Base-by-base conservation (phyloP, 306 rosid genomes). In the Ceratonia siliqua region DNA sequence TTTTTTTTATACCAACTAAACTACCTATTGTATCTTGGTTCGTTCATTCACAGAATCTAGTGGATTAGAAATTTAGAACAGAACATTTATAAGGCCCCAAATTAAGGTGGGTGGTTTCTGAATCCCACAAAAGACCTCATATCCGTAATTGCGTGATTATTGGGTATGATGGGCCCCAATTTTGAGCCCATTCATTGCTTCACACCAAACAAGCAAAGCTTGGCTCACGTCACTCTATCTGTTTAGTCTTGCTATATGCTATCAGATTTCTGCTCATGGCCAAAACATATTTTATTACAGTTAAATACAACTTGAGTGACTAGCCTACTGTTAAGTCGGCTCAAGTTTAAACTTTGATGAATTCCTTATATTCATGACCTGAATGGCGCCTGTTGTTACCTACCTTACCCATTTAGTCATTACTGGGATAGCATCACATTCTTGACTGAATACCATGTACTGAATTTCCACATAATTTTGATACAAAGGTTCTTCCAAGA, bases 311-410 rank as follows among this genome's bases (percentile, higher is more conserved):
- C 33, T 72, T 33, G 27, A 61, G 50, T 35, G 41, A n/a, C 15
- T 61, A 21, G 12, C 6, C 28, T 5, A 39, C 5, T 72, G n/a
- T 70, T 49, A 9, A 62, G 58, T 43, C 54, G 73, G 68, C 74
- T 72, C 43, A 42, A 32, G 35, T 10, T 8, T 41, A 17, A 30
- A n/a, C 8, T 20, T 20, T 20, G 18, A 52, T 6, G 27, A 67
- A 46, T 8, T 42, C 30, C 30, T n/a, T n/a, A 5, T 4, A 28
- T 28, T 30, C 17, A 46, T 48, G 73, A 68, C 73, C 15, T 17
- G 18, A 46, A n/a, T 28, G 39, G 3, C 15, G 3, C 21, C 13
- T 1, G 13, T 0, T 14, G 39, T 12, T 20, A 41, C 46, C 27
- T 5, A 55, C 66, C 38, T 5, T 30, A 17, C 35, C 54, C 17